Evolutionary conservation across 192 early-diverging fungal genomes (phyloP).

Genomic region (Gaertneriomyces semiglobifer): DNA sequence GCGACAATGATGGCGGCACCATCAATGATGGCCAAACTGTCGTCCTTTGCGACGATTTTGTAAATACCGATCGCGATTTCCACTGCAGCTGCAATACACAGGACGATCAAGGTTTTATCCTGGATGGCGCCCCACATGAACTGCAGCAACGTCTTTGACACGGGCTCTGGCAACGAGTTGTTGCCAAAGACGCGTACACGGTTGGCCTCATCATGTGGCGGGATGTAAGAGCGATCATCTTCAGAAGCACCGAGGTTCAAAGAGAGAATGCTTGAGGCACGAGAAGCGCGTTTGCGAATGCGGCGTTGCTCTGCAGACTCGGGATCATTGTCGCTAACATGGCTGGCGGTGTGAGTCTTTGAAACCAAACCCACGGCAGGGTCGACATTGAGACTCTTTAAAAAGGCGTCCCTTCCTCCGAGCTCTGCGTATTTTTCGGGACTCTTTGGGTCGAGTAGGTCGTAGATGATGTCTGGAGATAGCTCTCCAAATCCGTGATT

Average conservation of each 20-base stretch:
- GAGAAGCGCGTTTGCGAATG: conserved; percentile 3
- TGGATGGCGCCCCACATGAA: conserved; percentile 46
- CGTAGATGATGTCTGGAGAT: conserved; percentile 32
- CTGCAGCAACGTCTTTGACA: conserved; percentile 28
- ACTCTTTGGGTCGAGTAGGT: conserved; percentile 43
- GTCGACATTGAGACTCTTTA: conserved; percentile 34
- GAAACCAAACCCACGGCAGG: conserved; percentile 28
- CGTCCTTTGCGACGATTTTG: conserved; percentile 64
- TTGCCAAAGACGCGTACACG: conserved; percentile 31
- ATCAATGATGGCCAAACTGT: conserved; percentile 58
- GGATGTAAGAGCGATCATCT: neutral
- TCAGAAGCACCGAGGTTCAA: neutral
- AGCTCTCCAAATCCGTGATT: too few species aligned
- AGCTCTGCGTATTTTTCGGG: conserved; percentile 30
- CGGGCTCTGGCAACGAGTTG: conserved; percentile 43
- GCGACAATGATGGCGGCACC: conserved; percentile 80
- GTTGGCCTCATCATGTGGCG: conserved; percentile 2
- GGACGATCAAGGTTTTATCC: conserved; percentile 67
- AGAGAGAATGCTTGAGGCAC: neutral
- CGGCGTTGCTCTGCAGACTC: conserved; percentile 1
- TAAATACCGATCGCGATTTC: conserved; percentile 84
- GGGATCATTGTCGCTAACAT: neutral
- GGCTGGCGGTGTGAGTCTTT: neutral
- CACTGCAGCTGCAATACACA: conserved; percentile 79
- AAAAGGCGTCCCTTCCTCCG: conserved; percentile 36